These are phyloP conservation scores for Tricladium varicosporioides DNA, from an alignment of 2,329 filamentous ascomycete genomes.

Conservation along the genomic window DNA sequence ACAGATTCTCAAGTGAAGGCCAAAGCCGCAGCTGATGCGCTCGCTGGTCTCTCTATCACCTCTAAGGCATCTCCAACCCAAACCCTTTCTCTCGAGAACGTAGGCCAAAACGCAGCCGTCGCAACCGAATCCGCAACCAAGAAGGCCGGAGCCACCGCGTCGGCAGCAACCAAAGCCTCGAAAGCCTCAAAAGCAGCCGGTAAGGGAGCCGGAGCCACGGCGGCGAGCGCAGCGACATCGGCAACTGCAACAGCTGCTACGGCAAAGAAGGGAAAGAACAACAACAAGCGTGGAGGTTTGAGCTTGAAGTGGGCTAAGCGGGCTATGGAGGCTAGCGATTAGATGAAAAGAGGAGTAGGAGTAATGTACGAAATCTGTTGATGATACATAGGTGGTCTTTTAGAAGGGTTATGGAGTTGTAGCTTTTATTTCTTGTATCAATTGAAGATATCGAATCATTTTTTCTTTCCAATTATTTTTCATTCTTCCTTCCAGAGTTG, in stretches of 20 bases:
- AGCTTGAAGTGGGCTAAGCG: not conserved
- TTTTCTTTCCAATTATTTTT: not conserved
- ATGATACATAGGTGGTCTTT: too few relatives aligned
- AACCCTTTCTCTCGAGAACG: not conserved
- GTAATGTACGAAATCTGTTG: too few relatives aligned
- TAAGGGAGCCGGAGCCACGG: not conserved
- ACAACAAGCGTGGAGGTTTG: slow-evolving; percentile 1
- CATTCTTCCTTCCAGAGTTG: not conserved
- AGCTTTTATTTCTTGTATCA: too few relatives aligned
- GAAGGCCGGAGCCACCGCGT: not conserved
- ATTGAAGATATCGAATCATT: too few relatives aligned
- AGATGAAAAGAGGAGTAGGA: too few relatives aligned
- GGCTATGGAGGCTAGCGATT: not conserved
- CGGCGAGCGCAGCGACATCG: not conserved
- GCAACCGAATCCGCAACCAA: not conserved
- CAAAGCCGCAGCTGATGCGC: not conserved
- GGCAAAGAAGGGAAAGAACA: not conserved
- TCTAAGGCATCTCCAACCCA: not conserved
- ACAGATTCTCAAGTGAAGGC: not conserved
- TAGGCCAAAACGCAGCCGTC: not conserved
- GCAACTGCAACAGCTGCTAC: not conserved
- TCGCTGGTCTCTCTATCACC: not conserved
- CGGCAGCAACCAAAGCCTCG: not conserved
- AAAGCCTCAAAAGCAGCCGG: not conserved
- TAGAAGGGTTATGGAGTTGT: too few relatives aligned